Evolutionary conservation across 495 filamentous ascomycete species (phyloP), one percentile per base, ranked within the genome.

Genomic region (Penicillium atrosanguineum): DNA sequence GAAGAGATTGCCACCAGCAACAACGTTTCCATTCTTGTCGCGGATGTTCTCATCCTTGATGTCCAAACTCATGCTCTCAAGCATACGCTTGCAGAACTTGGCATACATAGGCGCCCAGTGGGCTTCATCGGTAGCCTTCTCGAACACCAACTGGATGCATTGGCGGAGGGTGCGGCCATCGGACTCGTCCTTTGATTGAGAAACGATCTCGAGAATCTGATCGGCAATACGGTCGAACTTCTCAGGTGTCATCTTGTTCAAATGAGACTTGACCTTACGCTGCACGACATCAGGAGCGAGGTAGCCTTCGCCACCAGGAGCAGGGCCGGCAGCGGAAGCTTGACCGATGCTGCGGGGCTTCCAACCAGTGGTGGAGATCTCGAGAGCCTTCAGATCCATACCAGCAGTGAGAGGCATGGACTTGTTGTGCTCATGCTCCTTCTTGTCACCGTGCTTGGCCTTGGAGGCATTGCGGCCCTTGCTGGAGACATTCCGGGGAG

Each of bases 221-320:
- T 89, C 86, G 18, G 94, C 79, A 53, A 99, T 96, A 78, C 87
- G 90, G 60, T 97, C 91, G 68, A 99, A 99, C 62, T 97, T 97
- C 74, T 97, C 94, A 1, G 94, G 94, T 0, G 94, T 97, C 95
- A 99, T 97, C 87, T 97, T 97, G 83, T 99, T 97, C 60, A 99
- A 76, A 44, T 88, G 88, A 49, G 90, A 89, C 83, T 99, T 99
- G 65, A 97, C 95, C 83, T 97, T 99, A 57, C 94, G 86, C 73
- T 99, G 94, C 58, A 99, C 94, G 73, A 94, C 84, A 55, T 92
- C 90, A 16, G 94, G 95, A 53, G 93, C 78, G 76, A 99, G 77
- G 60, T 88, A 80, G 40, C 77, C 80, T 9, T 70, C 52, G 48
- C 73, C 79, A 57, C 75, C 74, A 50, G 82, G 80, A 55, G 82